A percentile compares a stretch with the other conserved stretches of the same genome.
phyloP scores from a whole-genome alignment of 1,139 yeast genomes.

The Suhomyces chickasaworum region DNA sequence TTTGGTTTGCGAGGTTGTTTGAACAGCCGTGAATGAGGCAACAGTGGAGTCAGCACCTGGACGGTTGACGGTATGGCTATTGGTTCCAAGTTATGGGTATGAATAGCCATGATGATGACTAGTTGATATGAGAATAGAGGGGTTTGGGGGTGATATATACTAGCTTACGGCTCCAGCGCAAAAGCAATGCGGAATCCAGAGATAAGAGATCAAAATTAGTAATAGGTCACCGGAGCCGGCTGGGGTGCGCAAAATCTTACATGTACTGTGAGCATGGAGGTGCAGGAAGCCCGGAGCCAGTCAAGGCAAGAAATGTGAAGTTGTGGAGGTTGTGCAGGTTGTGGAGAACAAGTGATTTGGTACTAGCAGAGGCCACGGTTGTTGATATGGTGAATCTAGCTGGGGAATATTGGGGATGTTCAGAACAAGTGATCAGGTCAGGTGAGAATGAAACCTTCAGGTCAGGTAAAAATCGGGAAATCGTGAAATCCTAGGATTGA shows the following conservation, averaged over 20 bases:
- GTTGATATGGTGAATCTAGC: no score
- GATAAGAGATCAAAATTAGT: conserved; percentile 4
- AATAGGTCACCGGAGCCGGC: background rate
- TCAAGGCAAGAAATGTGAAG: background rate
- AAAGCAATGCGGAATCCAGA: conserved; percentile 5
- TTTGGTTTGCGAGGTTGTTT: conserved; percentile 5
- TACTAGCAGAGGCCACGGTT: background rate
- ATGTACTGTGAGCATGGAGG: background rate
- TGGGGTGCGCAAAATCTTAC: background rate
- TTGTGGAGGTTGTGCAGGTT: background rate
- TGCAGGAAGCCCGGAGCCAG: background rate
- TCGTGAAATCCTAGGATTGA: background rate
- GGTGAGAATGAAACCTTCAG: background rate
- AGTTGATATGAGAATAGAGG: background rate
- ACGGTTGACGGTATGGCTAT: conserved; percentile 11
- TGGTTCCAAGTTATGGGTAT: conserved; percentile 8
- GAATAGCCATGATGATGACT: conserved; percentile 7
- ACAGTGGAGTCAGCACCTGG: background rate
- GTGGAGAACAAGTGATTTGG: no score
- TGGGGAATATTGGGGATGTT: background rate
- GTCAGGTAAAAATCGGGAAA: no score
- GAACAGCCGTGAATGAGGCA: background rate
- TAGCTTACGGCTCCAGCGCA: background rate
- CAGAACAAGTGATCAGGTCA: background rate
- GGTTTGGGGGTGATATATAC: conserved; percentile 1